Base-by-base conservation (phyloP, 2,329 filamentous ascomycete genomes). In the Trichoderma sp. region DNA sequence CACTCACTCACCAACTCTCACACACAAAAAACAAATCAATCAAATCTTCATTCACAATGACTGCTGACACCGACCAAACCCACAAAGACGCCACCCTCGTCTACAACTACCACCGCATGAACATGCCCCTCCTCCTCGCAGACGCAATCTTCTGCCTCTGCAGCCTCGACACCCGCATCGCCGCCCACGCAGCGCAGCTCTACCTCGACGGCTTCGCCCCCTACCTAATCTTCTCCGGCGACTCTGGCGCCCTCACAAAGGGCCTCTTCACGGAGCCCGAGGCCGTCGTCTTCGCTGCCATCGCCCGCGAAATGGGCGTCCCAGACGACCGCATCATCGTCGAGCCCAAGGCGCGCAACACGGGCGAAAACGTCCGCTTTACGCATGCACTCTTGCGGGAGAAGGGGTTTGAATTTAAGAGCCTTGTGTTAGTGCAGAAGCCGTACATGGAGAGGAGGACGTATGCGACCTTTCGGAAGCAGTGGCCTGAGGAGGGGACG, bases 381-480 rank as follows among this genome's bases (percentile, higher is more conserved):
- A 87, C 85, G 18, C 79, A 85, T 50, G 80, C 78, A 0, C 77
- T 87, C 11, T 79, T 88, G 1, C 62, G 71, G 18, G 78, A 81
- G 14, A 79, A 66, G 27, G 78, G 80, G 0, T 60, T 85, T 8
- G 63, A 50, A 0, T 71, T 75, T 1, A 75, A 79, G 35, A 83
- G 81, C 2, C 83, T 87, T 35, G 80, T 87, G 18, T 80, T 87
- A 1, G 86, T 87, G 9, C 86, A 88, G 79, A 88, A 87, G 79
- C 86, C 86, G 29, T 87, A 87, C 75, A 88, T 87, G 86, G 86
- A 87, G 79, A 80, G 86, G 41, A 79, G 86, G 6, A 86, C 86
- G 5, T 87, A 84, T 59, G 86, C 86, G 1, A 88, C 86, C 0
- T 87, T 87, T 75, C 81, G 81, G 75, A 86, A 84, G 80, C 86